Conservation (phyloP, 352 stramenopile species). For the Globisporangium megalacanthum region DNA sequence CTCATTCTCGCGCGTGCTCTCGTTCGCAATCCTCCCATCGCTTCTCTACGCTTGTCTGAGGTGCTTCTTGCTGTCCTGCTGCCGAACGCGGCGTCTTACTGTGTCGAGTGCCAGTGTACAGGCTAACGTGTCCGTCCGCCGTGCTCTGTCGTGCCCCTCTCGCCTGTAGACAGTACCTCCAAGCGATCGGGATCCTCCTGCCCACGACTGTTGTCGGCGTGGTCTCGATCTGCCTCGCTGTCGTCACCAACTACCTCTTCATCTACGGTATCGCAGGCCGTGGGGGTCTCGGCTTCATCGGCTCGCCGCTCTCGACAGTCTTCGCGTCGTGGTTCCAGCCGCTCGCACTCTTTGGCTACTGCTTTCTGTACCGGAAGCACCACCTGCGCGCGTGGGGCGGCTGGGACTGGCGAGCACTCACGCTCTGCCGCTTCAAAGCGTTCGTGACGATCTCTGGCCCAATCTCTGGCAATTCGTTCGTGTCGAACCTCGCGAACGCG, state of each 20-base stretch:
- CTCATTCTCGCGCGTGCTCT: constrained; percentile 71
- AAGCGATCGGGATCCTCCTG: not conserved
- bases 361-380: constrained; percentile 52
- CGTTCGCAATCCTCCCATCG: constrained; percentile 72
- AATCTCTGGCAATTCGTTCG: constrained; percentile 67
- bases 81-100: too few species aligned
- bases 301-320: constrained; percentile 74
- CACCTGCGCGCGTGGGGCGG: constrained; percentile 52
- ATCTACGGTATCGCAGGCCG: constrained; percentile 59
- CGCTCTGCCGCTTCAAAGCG: constrained; percentile 27
- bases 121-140: too few species aligned
- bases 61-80: too few species aligned
- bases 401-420: constrained; percentile 51
- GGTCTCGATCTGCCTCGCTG: constrained; percentile 52
- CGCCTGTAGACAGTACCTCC: not conserved
- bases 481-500: constrained; percentile 64
- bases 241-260: constrained; percentile 60
- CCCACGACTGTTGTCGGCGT: constrained; percentile 26
- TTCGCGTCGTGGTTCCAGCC: constrained; percentile 78
- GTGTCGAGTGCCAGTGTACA: too few species aligned
- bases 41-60: constrained; percentile 56
- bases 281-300: constrained; percentile 60
- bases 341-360: constrained; percentile 47
- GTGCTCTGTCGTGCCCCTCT: too few species aligned
- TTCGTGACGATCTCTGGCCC: constrained; percentile 54